Percentiles rank a stretch among this genome's conserved stretches.
These are phyloP conservation scores for Acacia pycnantha DNA, from an alignment of 331 rosid species.

Conservation along the genomic window DNA sequence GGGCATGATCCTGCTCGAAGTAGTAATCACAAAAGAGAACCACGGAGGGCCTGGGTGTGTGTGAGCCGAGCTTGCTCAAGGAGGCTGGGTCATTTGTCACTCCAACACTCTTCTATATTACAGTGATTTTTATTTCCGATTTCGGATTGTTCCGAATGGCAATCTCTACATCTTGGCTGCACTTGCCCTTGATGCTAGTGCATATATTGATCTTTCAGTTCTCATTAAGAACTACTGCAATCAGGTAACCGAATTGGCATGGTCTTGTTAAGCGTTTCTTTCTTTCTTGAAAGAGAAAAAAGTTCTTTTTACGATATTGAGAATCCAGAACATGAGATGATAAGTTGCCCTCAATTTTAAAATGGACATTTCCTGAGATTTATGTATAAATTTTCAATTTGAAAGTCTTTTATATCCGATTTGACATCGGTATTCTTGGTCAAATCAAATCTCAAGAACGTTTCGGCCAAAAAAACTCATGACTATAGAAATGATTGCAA, in stretches of 20 bases:
- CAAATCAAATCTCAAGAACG: not conserved
- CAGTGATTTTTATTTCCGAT: not conserved
- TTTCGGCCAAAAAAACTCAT: not conserved
- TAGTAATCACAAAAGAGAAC: not conserved
- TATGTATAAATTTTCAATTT: not conserved
- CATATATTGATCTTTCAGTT: conserved; percentile 33
- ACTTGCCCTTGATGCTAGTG: conserved; percentile 20
- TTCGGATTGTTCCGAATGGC: not conserved
- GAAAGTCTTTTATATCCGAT: not conserved
- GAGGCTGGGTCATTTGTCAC: not conserved
- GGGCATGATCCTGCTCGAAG: not conserved
- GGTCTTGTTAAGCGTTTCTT: too few relatives aligned
- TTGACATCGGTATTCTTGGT: not conserved
- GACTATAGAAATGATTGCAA: not conserved
- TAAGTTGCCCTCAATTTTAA: not conserved
- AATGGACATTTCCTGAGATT: not conserved
- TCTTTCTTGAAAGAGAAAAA: not conserved
- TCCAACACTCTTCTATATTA: not conserved
- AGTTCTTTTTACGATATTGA: not conserved
- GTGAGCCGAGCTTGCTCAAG: not conserved
- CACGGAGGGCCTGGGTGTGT: not conserved
- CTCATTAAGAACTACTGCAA: conserved; percentile 33
- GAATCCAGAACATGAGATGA: not conserved
- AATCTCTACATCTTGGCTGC: conserved; percentile 18
- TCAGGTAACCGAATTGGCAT: conserved; percentile 33